Conservation (phyloP, 768 basidiomycete genomes). For the Phanerochaete carnosa region DNA sequence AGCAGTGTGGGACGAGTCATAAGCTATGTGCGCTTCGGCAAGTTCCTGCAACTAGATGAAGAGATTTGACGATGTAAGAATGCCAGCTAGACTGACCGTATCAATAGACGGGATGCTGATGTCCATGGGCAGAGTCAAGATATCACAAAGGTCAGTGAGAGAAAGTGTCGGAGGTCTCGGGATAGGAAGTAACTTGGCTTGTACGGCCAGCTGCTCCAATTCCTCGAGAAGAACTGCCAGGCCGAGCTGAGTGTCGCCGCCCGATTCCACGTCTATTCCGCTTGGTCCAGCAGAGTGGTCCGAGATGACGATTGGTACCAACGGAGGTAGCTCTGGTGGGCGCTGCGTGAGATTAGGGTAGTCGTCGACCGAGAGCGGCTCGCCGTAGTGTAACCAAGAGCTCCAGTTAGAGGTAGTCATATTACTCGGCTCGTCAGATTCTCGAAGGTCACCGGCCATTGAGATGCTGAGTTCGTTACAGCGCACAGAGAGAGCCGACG, state of each 20-base stretch:
- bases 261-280: neutral
- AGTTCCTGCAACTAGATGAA: neutral
- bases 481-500: neutral
- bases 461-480: neutral
- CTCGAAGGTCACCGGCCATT: neutral
- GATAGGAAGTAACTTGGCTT: conserved; percentile 4
- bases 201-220: conserved; percentile 1
- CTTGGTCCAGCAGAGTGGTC: neutral
- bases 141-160: neutral
- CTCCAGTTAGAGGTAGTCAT: neutral
- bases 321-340: neutral
- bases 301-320: neutral
- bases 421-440: neutral
- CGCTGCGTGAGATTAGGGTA: neutral
- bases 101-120: neutral
- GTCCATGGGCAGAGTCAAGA: neutral
- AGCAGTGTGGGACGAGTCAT: neutral
- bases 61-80: neutral
- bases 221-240: conserved; percentile 2
- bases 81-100: neutral
- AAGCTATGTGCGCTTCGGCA: neutral
- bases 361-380: neutral
- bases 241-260: neutral
- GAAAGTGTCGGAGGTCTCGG: neutral
- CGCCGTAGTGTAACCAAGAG: neutral